Base-by-base conservation (phyloP, 257 asterid species). In the Jasminum sambac region DNA sequence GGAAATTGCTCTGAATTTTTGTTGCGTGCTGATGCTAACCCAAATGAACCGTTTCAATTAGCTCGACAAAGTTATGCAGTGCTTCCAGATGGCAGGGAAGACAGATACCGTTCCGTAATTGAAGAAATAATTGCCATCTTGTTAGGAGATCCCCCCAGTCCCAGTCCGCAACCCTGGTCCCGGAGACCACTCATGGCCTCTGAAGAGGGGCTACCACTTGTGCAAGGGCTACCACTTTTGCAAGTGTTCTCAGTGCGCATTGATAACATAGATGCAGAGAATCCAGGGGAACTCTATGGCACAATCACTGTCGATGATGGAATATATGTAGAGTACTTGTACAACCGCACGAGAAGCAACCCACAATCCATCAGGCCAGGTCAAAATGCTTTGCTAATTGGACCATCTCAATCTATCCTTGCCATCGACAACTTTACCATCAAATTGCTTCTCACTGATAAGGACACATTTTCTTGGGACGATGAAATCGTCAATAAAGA, bases 241-340 rank as follows among this genome's bases (percentile, higher is more conserved):
- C n/a, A 12, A 58, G 17, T 21, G 36, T 17, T 25, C n/a, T n/a
- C n/a, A n/a, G n/a, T n/a, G n/a, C n/a, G n/a, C n/a, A n/a, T n/a
- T n/a, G n/a, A n/a, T n/a, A 58, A 21, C 63, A 19, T 58, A 19
- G 63, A 58, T 44, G 52, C 1, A 11, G 52, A 44, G n/a, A 17
- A 44, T 44, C 52, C 52, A 12, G 30, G 30, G 26, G 30, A 58
- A 58, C 63, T 58, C 36, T 58, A 58, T 11, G 63, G 63, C 63
- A 58, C 63, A 21, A 58, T 58, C 36, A 19, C 63, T 58, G 63
- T 58, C 30, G 11, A 21, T 34, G 63, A 58, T 58, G 63, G 34
- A 58, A 3, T 58, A 21, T 17, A 25, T 19, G 21, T 11, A 19
- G 34, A 58, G 36, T 58, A 21, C 63, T 4, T 58, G 0, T 58